phyloP scores from a whole-genome alignment of 345 rosid species.

The Ceriops decandra region DNA sequence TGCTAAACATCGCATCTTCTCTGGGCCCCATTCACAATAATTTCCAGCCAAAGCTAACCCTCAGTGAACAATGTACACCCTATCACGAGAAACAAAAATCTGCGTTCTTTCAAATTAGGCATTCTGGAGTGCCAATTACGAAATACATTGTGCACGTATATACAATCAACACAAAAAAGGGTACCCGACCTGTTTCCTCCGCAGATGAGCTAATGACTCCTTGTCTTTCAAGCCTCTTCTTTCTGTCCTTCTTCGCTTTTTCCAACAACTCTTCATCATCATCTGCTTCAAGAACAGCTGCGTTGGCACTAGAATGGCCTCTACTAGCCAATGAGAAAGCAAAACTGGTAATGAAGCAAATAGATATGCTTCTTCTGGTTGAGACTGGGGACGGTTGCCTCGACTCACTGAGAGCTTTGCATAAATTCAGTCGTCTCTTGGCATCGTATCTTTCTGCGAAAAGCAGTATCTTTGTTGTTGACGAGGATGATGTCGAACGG shows the following conservation, averaged over 20 bases:
- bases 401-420: slow-evolving; percentile 40
- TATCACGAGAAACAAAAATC: background rate
- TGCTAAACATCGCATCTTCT: too few relatives aligned
- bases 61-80: too few relatives aligned
- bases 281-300: slow-evolving; percentile 87
- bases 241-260: slow-evolving; percentile 75
- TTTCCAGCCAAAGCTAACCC: too few relatives aligned
- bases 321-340: slow-evolving; percentile 39
- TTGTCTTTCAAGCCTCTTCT: slow-evolving; percentile 86
- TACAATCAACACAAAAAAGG: too few relatives aligned
- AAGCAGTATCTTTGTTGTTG: slow-evolving; percentile 12
- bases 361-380: slow-evolving; percentile 50
- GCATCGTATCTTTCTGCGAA: slow-evolving; percentile 23
- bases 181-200: slow-evolving; percentile 60
- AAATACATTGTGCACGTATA: too few relatives aligned
- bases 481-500: slow-evolving; percentile 8
- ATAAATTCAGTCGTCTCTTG: slow-evolving; percentile 24
- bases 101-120: too few relatives aligned
- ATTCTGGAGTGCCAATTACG: too few relatives aligned
- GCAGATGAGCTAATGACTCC: slow-evolving; percentile 61
- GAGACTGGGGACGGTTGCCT: slow-evolving; percentile 24
- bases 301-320: slow-evolving; percentile 43
- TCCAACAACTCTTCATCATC: slow-evolving; percentile 87
- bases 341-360: slow-evolving; percentile 46
- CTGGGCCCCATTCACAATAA: too few relatives aligned